Evolutionary conservation across 1,284 basidiomycete genomes (phyloP).

Genomic region (Apiotrichum brassicae): DNA sequence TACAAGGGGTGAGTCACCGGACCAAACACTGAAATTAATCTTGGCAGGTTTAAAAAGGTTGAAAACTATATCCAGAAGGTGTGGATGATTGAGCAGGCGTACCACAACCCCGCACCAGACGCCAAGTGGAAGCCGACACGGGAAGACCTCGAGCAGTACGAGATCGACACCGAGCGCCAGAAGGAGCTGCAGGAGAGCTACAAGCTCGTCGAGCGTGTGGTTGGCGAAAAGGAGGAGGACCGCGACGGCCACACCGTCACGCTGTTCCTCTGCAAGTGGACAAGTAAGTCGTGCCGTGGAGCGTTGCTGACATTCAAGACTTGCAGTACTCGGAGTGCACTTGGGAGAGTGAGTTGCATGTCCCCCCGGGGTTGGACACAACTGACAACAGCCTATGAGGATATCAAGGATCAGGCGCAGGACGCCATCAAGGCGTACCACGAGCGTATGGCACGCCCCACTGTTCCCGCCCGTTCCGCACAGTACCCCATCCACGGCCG

Average conservation of each 20-base stretch:
- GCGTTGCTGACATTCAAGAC: conserved; percentile 25
- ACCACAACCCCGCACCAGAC: conserved; percentile 51
- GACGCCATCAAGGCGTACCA: conserved; percentile 76
- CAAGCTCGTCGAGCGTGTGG: conserved; percentile 87
- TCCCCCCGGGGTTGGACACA: too few relatives aligned
- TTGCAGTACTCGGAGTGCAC: conserved; percentile 94
- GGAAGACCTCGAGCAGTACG: conserved; percentile 84
- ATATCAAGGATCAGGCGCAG: conserved; percentile 58
- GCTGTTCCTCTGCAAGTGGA: conserved; percentile 98
- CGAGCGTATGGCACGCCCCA: conserved; percentile 66
- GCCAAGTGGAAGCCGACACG: conserved; percentile 60
- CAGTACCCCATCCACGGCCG: conserved; percentile 64
- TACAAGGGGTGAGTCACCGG: conserved; percentile 56
- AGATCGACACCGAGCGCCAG: conserved; percentile 82
- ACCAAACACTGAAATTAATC: conserved; percentile 52
- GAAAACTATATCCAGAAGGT: conserved; percentile 96
- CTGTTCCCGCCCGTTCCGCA: conserved; percentile 79
- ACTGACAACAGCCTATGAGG: conserved; percentile 53
- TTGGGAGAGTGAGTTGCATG: conserved; percentile 78
- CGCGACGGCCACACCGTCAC: conserved; percentile 54
- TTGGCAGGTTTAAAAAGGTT: conserved; percentile 85
- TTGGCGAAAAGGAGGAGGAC: conserved; percentile 67
- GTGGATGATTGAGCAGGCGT: conserved; percentile 62
- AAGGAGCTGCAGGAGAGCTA: conserved; percentile 84
- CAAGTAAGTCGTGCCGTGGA: conserved; percentile 27